phyloP scores from a whole-genome alignment of 2,329 filamentous ascomycete genomes.

The Diplocarpon rosae region DNA sequence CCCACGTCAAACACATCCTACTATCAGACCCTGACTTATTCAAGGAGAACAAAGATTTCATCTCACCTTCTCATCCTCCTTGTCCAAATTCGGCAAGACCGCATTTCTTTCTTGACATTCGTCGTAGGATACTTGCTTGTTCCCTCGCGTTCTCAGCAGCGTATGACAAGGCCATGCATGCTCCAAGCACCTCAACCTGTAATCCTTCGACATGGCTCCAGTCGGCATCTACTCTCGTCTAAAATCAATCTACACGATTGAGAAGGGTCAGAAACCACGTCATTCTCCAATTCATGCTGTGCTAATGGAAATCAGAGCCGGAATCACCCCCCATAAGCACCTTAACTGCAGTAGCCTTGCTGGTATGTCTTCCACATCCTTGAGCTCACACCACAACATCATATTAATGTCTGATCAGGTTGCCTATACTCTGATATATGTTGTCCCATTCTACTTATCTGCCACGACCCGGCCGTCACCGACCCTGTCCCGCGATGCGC shows the following conservation, averaged over 20 bases:
- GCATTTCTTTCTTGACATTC: too few species aligned
- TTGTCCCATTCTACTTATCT: conserved; percentile 82
- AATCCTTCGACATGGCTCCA: conserved; percentile 20
- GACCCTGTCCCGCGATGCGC: conserved; percentile 72
- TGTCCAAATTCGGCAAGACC: too few species aligned
- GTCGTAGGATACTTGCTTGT: too few species aligned
- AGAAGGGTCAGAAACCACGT: conserved; percentile 16
- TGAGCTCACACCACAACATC: neutral
- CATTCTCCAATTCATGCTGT: neutral
- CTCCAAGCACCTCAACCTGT: too few species aligned
- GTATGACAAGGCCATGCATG: too few species aligned
- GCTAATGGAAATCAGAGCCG: conserved; percentile 14
- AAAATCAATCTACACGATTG: conserved; percentile 18
- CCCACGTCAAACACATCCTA: too few species aligned
- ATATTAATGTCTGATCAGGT: conserved; percentile 36
- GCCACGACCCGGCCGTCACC: conserved; percentile 67
- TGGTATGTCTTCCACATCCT: conserved; percentile 13
- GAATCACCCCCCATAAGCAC: conserved; percentile 21
- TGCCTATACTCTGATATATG: conserved; percentile 78
- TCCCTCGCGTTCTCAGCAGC: too few species aligned
- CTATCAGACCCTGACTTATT: neutral
- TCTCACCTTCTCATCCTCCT: neutral
- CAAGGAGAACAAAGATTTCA: neutral
- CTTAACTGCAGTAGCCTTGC: conserved; percentile 15
- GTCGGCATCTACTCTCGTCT: conserved; percentile 18